These are phyloP conservation scores for Tilletia indica DNA, from an alignment of 1,284 basidiomycete genomes.

Conservation along the genomic window DNA sequence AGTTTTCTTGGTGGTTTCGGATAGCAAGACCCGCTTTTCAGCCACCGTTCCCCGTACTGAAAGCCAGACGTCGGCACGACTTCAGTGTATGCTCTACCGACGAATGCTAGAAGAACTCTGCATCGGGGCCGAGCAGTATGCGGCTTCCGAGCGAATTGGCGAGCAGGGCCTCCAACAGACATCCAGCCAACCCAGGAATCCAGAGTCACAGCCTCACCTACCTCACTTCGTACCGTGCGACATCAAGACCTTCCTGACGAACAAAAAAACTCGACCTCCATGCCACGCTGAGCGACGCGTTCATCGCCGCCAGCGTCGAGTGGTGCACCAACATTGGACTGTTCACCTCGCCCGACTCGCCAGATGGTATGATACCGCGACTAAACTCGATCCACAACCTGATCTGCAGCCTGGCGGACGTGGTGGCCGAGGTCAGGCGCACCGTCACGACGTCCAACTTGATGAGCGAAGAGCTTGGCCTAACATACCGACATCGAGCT, in stretches of 20 bases:
- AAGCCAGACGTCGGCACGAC: constrained; percentile 38
- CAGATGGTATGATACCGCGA: background rate
- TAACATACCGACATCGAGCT: constrained; percentile 7
- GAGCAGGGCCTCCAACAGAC: background rate
- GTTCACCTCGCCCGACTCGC: background rate
- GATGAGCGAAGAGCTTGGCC: constrained; percentile 1
- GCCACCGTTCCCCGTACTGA: constrained; percentile 29
- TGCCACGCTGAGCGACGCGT: constrained; percentile 8
- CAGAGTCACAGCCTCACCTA: too few species aligned
- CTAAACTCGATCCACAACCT: constrained; percentile 5
- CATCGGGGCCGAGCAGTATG: constrained; percentile 24
- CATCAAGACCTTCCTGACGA: background rate
- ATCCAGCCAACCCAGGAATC: too few species aligned
- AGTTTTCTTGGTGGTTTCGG: constrained; percentile 32
- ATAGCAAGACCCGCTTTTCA: constrained; percentile 47
- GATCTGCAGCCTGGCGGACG: constrained; percentile 11
- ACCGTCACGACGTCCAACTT: background rate
- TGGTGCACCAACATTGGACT: constrained; percentile 15
- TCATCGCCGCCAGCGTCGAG: constrained; percentile 11
- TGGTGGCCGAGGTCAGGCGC: constrained; percentile 1
- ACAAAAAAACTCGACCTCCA: background rate
- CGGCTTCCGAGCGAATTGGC: background rate
- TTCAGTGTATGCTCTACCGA: constrained; percentile 52
- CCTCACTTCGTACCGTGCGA: constrained; percentile 12
- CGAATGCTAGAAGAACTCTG: constrained; percentile 37